Conservation (phyloP, 2,329 filamentous ascomycete genomes). For the Alternaria alternata region DNA sequence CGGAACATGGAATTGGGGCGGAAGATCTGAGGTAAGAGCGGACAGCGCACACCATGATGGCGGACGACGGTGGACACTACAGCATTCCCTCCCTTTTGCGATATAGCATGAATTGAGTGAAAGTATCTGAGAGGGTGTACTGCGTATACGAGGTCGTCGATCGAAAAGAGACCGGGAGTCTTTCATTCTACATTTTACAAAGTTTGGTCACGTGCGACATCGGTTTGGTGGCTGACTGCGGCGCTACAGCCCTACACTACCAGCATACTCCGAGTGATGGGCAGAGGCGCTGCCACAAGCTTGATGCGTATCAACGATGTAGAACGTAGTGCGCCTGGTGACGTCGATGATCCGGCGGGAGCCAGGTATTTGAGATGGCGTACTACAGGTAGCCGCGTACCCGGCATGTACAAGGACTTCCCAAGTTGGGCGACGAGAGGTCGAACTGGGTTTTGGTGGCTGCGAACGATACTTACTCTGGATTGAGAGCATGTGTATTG, state of each 20-base stretch:
- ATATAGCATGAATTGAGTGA: background rate
- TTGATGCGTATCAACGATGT: background rate
- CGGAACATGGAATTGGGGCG: background rate
- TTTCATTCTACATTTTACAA: background rate
- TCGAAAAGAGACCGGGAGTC: background rate
- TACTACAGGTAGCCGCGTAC: background rate
- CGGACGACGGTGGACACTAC: background rate
- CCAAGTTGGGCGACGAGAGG: background rate
- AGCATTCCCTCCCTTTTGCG: background rate
- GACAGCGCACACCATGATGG: conserved; percentile 2
- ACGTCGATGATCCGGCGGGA: background rate
- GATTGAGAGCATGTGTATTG: background rate
- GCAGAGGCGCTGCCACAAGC: background rate
- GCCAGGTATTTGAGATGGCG: background rate
- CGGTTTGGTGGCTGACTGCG: background rate
- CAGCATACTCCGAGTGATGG: background rate
- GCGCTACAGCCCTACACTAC: background rate
- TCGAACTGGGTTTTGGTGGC: background rate
- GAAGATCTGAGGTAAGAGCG: background rate
- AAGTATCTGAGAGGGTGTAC: background rate
- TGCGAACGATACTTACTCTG: background rate
- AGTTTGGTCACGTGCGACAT: background rate
- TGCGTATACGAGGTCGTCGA: background rate
- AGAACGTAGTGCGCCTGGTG: background rate
- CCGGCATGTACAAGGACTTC: background rate